Evolutionary conservation across 441 rosid genomes (phyloP), one percentile per base, ranked within the genome.

Genomic region (Pelargonium australe): DNA sequence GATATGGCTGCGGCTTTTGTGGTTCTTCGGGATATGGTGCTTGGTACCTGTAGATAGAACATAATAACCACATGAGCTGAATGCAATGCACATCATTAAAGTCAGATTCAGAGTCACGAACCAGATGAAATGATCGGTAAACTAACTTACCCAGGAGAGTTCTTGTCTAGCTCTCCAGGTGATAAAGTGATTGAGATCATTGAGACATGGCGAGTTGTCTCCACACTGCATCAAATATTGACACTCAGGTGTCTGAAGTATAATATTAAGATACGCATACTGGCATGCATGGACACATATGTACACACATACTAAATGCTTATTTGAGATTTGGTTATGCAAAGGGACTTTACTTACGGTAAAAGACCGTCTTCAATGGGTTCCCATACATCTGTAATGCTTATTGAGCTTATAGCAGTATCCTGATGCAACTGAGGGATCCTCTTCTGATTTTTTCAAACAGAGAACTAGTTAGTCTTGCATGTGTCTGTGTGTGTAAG

Each of bases 351-450:
- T 47, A 79, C 92, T 76, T 70, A 91, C 96, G 96, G 93, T 63
- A 85, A 72, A 79, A 93, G 95, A 45, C 98, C 98, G 83, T 93
- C 97, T 80, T 93, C 97, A 5, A 80, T 81, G 70, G 97, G 97
- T 81, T 93, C 98, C 96, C 96, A 93, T 41, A 84, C 86, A 81
- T 89, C 96, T 66, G 89, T 91, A 71, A 91, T 87, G 82, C 97
- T 86, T 71, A 84, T 80, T 63, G 98, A 93, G 81, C 90, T 83
- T 80, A 89, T 89, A 62, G 87, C 81, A 72, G 92, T 81, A 74
- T 91, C 91, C 82, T 91, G 98, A 85, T 88, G 87, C 85, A 91
- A 80, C 51, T 78, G 85, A n/a, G 92, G 88, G 53, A 85, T 76
- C 72, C 88, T 82, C 77, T 89, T 85, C 98, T 88, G 90, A 1